Evolutionary conservation across 2,329 filamentous ascomycete genomes (phyloP).

Genomic region (Epichloe coenophiala): DNA sequence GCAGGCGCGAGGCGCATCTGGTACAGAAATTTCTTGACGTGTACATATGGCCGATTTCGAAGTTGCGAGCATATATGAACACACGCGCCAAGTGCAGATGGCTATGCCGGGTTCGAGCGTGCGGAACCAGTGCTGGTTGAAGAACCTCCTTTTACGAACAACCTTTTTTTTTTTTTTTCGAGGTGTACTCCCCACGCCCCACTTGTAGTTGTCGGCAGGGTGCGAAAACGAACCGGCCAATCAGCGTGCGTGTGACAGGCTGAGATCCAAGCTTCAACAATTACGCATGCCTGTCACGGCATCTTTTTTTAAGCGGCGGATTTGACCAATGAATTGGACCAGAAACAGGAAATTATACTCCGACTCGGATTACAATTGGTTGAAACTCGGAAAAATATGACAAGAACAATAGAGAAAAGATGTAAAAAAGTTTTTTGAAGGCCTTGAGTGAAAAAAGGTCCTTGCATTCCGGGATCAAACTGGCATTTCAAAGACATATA

Average conservation of each 20-base stretch:
- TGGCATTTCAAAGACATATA: too few relatives aligned
- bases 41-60: slow-evolving; percentile 17
- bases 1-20: slow-evolving; percentile 20
- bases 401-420: too few relatives aligned
- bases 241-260: neutral
- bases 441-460: too few relatives aligned
- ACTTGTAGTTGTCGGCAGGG: neutral
- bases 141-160: neutral
- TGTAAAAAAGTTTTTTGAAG: too few relatives aligned
- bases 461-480: too few relatives aligned
- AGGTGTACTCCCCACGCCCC: neutral
- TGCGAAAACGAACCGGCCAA: neutral
- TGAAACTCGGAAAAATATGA: too few relatives aligned
- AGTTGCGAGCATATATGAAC: neutral
- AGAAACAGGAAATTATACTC: too few relatives aligned
- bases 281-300: too few relatives aligned
- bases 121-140: neutral
- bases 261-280: neutral
- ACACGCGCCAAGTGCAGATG: neutral
- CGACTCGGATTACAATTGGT: too few relatives aligned
- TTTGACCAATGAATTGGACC: too few relatives aligned
- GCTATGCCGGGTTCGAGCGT: neutral
- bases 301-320: too few relatives aligned
- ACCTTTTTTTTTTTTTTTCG: neutral
- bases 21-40: slow-evolving; percentile 21